Evolutionary conservation across 768 basidiomycete genomes (phyloP).

Genomic region (Rickenella mellea): DNA sequence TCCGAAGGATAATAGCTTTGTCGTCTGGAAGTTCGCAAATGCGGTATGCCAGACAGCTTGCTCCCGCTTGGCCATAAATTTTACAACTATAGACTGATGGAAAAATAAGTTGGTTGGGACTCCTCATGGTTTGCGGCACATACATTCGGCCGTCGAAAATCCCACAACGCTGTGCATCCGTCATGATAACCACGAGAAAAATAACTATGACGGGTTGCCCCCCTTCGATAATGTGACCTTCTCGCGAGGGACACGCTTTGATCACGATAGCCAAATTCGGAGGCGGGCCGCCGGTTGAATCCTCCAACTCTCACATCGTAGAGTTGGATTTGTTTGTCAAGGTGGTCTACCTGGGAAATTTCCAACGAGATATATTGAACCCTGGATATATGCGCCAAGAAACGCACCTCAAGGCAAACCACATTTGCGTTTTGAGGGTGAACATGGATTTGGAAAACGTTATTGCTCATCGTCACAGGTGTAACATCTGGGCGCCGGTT

Average conservation of each 20-base stretch:
- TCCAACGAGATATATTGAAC: neutral
- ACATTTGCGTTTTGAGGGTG: constrained; percentile 32
- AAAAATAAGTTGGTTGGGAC: too few species aligned
- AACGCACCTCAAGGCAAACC: constrained; percentile 37
- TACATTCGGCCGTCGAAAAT: constrained; percentile 40
- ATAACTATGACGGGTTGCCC: constrained; percentile 28
- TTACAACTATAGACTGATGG: too few species aligned
- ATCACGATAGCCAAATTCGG: constrained; percentile 34
- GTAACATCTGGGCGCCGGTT: constrained; percentile 21
- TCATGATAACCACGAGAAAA: constrained; percentile 40
- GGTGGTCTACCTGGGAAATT: constrained; percentile 32
- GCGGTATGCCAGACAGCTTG: too few species aligned
- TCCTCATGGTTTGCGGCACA: too few species aligned
- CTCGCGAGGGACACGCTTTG: constrained; percentile 12
- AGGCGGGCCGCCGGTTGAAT: constrained; percentile 29
- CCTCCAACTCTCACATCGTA: constrained; percentile 34
- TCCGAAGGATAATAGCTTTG: too few species aligned
- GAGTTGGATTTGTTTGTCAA: constrained; percentile 38
- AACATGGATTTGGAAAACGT: constrained; percentile 34
- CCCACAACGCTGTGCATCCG: constrained; percentile 36
- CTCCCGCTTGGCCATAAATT: too few species aligned
- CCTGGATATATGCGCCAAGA: neutral
- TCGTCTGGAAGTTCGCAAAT: too few species aligned
- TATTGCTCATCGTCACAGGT: constrained; percentile 25
- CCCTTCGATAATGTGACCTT: constrained; percentile 23